Evolutionary conservation across 106 monocot species (phyloP).

Genomic region (Posidonia australis): DNA sequence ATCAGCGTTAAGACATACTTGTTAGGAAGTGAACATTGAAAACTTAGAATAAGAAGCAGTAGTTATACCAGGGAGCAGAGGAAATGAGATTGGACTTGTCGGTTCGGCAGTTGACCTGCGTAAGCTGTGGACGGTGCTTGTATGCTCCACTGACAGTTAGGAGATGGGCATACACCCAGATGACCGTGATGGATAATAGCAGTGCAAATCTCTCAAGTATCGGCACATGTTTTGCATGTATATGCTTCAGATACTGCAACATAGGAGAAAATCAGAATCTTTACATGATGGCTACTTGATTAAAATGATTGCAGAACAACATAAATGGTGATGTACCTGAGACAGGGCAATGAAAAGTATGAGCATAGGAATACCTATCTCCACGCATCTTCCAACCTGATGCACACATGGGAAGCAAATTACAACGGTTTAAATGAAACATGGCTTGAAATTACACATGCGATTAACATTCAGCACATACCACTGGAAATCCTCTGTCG

Average conservation of each 20-base stretch:
- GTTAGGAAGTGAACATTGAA: background rate
- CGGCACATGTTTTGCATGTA: slow-evolving; percentile 43
- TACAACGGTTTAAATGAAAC: background rate
- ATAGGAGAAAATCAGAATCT: background rate
- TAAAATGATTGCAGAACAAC: background rate
- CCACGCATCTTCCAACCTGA: slow-evolving; percentile 92
- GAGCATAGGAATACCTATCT: slow-evolving; percentile 92
- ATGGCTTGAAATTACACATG: background rate
- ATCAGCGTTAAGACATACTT: background rate
- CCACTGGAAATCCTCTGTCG: slow-evolving; percentile 95
- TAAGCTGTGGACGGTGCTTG: slow-evolving; percentile 42
- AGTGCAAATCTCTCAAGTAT: slow-evolving; percentile 78
- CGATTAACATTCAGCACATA: slow-evolving; percentile 8
- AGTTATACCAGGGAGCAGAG: slow-evolving; percentile 70
- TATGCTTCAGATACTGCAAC: slow-evolving; percentile 79
- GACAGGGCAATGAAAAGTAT: slow-evolving; percentile 71
- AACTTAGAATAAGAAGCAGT: background rate
- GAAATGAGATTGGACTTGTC: slow-evolving; percentile 87
- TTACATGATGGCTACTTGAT: background rate
- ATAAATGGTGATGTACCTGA: slow-evolving; percentile 36
- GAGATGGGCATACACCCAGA: slow-evolving; percentile 76
- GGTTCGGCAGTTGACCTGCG: slow-evolving; percentile 69
- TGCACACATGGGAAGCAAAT: background rate
- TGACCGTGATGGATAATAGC: slow-evolving; percentile 41
- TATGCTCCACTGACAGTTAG: slow-evolving; percentile 85